Base-by-base conservation (phyloP, 306 rosid species). In the Fragaria ananassa region DNA sequence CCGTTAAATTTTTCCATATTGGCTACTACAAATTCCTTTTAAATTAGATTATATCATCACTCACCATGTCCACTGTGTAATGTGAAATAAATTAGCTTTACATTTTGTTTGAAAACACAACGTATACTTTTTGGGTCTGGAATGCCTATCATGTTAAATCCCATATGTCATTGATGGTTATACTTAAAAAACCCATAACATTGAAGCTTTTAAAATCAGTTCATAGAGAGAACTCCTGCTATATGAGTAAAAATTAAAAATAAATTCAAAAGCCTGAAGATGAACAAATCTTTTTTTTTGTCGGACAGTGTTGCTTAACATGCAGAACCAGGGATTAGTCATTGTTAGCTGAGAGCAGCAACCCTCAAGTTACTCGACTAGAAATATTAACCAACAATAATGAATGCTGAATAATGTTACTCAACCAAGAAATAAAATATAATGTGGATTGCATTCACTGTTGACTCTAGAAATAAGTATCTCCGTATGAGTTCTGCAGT, bases 321-420 rank as follows among this genome's bases (percentile, higher is more conserved):
- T n/a, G 49, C 35, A n/a, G 14, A 11, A 51, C 14, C 47, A 17
- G 34, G 13, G 63, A 71, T 34, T 37, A 5, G n/a, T 21, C 76
- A 21, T 18, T 72, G 51, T 39, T 39, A 72, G 51, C 76, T 71
- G 67, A 41, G 50, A 37, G 67, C 23, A 13, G 51, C 42, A 70
- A 13, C 17, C 57, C 58, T 70, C 23, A 21, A 8, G 17, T 19
- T 51, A 5, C 8, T 11, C 11, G n/a, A 34, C 13, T 51, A 19
- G 49, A 51, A 34, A 34, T n/a, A 19, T 19, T 31, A n/a, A 17
- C 45, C 3, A 4, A 54, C 31, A 18, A 50, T 19, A 51, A 19
- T 31, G n/a, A 34, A 50, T 34, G 21, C n/a, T 8, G 23, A 37
- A 27, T 37, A 56, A 21, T 37, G 4, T 23, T 37, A 4, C 1